Base-by-base conservation (phyloP, 2,329 filamentous ascomycete species). In the Aplosporella prunicola region DNA sequence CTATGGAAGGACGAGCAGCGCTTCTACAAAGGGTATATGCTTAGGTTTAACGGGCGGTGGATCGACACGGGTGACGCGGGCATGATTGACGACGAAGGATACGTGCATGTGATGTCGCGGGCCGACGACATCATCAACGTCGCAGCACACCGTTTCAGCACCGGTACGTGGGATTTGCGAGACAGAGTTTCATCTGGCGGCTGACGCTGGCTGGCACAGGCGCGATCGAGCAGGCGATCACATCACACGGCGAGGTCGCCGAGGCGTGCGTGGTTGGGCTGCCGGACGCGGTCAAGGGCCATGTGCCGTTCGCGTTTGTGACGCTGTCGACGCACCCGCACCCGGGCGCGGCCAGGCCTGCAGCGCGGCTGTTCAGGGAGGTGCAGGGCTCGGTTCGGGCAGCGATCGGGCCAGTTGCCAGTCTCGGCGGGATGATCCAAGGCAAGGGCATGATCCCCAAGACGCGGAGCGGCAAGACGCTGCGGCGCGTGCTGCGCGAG, bases 41-140 rank as follows among this genome's bases (percentile, higher is more conserved):
- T 82, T 58, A 70, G 88, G 10, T 96, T 95, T 52, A 51, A 73
- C 5, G 85, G 86, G 0, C 74, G 74, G 48, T 95, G 85, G 84
- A 61, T 95, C 28, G 88, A 96, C 54, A 95, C 88, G 0, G 89
- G 88, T 2, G 88, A 96, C 55, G 82, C 86, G 1, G 88, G 89
- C 0, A 78, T 87, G 67, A 77, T 95, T 40, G 88, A 95, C 53
- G 58, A 71, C 10, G 79, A 89, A 26, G 75, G 74, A 4, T 77
- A 77, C 47, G 66, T 78, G 20, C 71, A 76, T 48, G 68, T 80
- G 47, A 78, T 80, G 72, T 67, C 69, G 3, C 60, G 76, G 36
- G 71, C 70, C 20, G 88, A 95, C 62, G 88, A 95, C 57, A 81
- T 95, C 42, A 87, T 95, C 53, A 95, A 95, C 53, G 88, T 94